Conservation (phyloP, 106 monocot genomes). For the Dioscorea dumetorum region DNA sequence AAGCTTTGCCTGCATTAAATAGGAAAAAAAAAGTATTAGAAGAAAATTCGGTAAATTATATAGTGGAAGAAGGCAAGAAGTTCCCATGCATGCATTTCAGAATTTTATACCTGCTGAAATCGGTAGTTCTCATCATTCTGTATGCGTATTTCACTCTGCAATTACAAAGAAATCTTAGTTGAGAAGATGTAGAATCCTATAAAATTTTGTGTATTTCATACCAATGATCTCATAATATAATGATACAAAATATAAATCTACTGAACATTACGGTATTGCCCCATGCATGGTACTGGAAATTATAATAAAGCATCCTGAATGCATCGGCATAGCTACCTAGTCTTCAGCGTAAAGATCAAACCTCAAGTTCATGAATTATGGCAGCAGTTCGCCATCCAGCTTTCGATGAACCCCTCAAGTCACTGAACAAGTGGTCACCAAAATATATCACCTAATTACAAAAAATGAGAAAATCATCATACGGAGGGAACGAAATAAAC, state of each 20-base stretch:
- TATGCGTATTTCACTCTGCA: slow-evolving; percentile 84
- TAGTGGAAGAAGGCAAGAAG: not conserved
- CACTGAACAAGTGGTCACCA: slow-evolving; percentile 97
- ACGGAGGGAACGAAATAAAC: no score
- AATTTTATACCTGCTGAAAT: slow-evolving; percentile 62
- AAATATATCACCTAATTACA: slow-evolving; percentile 89
- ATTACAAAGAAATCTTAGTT: slow-evolving; percentile 1
- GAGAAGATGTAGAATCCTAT: not conserved
- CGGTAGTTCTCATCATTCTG: slow-evolving; percentile 78
- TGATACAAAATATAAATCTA: no score
- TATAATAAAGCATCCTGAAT: no score
- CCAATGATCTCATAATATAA: no score
- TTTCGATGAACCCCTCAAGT: slow-evolving; percentile 90
- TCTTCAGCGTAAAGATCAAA: slow-evolving; percentile 7
- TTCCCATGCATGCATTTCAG: not conserved
- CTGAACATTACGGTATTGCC: no score
- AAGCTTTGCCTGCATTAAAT: slow-evolving; percentile 61
- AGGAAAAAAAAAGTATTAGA: not conserved
- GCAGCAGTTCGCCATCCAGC: slow-evolving; percentile 99
- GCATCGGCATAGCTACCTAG: no score
- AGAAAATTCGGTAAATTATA: not conserved
- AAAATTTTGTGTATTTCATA: no score
- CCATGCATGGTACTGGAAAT: no score
- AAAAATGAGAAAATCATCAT: not conserved
- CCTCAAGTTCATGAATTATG: slow-evolving; percentile 97